A percentile compares a stretch with the other conserved stretches of the same genome.
Conservation (phyloP, 2,329 filamentous ascomycete species). For the Trichoderma sp. region DNA sequence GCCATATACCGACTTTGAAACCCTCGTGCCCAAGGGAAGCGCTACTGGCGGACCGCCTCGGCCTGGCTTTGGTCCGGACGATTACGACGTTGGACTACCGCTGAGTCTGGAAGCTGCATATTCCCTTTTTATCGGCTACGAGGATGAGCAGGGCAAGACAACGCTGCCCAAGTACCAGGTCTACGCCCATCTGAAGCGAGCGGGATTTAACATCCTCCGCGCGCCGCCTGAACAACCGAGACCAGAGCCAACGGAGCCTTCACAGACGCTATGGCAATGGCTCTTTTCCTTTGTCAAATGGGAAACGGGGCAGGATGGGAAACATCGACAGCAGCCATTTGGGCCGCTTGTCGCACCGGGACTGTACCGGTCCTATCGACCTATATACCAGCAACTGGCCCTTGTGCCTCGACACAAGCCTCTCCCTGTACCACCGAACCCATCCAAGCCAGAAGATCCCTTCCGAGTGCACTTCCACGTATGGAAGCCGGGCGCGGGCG, state of each 20-base stretch:
- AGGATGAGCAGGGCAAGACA: conserved; percentile 58
- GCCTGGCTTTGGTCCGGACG: conserved; percentile 31
- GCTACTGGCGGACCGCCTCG: conserved; percentile 24
- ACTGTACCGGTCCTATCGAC: conserved; percentile 62
- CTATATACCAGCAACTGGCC: conserved; percentile 74
- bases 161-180: conserved; percentile 81
- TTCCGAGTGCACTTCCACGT: conserved; percentile 77
- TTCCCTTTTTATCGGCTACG: conserved; percentile 72
- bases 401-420: conserved; percentile 71
- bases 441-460: conserved; percentile 42
- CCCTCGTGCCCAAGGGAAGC: conserved; percentile 42
- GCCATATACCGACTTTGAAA: conserved; percentile 57
- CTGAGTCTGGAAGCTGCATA: conserved; percentile 92
- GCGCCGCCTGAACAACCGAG: conserved; percentile 44
- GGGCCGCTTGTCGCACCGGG: conserved; percentile 62
- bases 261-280: conserved; percentile 48
- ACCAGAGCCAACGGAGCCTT: conserved; percentile 22
- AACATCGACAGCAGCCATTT: conserved; percentile 33
- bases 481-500: conserved; percentile 63
- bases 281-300: conserved; percentile 47
- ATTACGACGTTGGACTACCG: conserved; percentile 66
- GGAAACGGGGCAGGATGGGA: conserved; percentile 13
- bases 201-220: conserved; percentile 77
- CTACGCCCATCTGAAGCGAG: conserved; percentile 77
- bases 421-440: conserved; percentile 27